Conservation (phyloP, 371 early-diverging fungal genomes). For the Capillidium heterosporum region DNA sequence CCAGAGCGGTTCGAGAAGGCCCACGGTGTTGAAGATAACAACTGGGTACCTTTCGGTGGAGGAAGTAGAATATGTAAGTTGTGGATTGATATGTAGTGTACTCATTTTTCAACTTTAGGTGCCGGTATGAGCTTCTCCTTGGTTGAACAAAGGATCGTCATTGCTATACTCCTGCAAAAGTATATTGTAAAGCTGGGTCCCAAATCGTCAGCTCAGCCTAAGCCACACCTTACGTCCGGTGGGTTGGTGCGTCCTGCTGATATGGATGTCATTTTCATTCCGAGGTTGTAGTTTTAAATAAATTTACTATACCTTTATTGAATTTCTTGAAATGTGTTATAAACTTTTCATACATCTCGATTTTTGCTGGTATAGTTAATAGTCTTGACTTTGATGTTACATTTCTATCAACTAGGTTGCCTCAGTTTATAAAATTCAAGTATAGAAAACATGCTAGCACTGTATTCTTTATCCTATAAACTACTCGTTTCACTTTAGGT, state of each 20-base stretch:
- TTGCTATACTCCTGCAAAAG: constrained; percentile 21
- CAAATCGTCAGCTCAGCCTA: not conserved
- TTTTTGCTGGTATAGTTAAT: too few species aligned
- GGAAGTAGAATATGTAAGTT: constrained; percentile 9
- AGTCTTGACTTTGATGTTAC: too few species aligned
- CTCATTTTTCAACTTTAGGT: not conserved
- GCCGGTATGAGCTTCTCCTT: constrained; percentile 34
- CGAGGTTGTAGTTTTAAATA: too few species aligned
- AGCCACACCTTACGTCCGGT: not conserved
- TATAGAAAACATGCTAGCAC: too few species aligned
- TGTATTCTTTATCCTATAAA: too few species aligned
- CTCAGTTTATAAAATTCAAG: too few species aligned
- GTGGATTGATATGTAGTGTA: not conserved
- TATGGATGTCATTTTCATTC: constrained; percentile 14
- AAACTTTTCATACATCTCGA: too few species aligned
- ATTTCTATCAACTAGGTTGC: too few species aligned
- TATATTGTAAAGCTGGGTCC: not conserved
- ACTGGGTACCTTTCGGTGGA: constrained; percentile 19
- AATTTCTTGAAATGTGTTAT: too few species aligned
- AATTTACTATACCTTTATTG: too few species aligned
- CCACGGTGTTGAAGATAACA: constrained; percentile 28
- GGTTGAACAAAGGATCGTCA: constrained; percentile 24
- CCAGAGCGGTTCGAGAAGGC: not conserved
- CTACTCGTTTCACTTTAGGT: too few species aligned
- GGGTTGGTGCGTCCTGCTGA: not conserved